phyloP scores from a whole-genome alignment of 208 protist species.

The Leishmania turanica region DNA sequence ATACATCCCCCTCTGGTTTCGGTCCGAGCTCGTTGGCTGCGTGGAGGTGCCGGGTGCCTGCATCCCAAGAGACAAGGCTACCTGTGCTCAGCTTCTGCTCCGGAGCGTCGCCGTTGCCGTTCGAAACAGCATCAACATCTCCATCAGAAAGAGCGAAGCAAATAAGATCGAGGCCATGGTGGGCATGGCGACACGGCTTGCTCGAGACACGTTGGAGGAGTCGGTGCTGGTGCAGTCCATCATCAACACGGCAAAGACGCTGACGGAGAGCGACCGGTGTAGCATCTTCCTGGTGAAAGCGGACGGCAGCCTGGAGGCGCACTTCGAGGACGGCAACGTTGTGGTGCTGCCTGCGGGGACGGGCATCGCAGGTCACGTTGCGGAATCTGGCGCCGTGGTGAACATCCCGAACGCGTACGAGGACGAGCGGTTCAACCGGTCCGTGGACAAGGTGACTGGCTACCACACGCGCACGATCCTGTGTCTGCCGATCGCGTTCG shows the following conservation, averaged over 20 bases:
- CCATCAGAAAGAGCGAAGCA: slow-evolving; percentile 31
- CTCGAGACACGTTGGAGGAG: slow-evolving; percentile 82
- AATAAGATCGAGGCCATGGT: slow-evolving; percentile 83
- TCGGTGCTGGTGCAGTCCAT: slow-evolving; percentile 70
- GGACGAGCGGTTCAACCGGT: slow-evolving; percentile 70
- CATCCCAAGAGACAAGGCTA: slow-evolving; percentile 2
- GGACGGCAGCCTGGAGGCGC: slow-evolving; percentile 56
- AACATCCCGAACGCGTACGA: slow-evolving; percentile 77
- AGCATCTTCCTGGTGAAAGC: slow-evolving; percentile 72
- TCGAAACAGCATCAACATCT: slow-evolving; percentile 27
- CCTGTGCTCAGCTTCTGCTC: slow-evolving; percentile 27
- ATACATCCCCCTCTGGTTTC: slow-evolving; percentile 64
- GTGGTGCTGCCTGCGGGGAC: slow-evolving; percentile 50
- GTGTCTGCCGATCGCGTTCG: slow-evolving; percentile 71
- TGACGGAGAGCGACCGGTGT: slow-evolving; percentile 76
- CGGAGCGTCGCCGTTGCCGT: slow-evolving; percentile 27
- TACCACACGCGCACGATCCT: slow-evolving; percentile 75
- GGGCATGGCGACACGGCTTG: slow-evolving; percentile 77
- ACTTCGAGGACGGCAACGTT: slow-evolving; percentile 76
- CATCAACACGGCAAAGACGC: slow-evolving; percentile 75
- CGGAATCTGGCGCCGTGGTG: slow-evolving; percentile 50
- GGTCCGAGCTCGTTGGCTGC: slow-evolving; percentile 54
- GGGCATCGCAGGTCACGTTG: slow-evolving; percentile 78
- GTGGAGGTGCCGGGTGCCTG: slow-evolving; percentile 48
- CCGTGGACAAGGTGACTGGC: slow-evolving; percentile 69